Conservation (phyloP, 257 asterid species). For the Nicotiana sylvestris region DNA sequence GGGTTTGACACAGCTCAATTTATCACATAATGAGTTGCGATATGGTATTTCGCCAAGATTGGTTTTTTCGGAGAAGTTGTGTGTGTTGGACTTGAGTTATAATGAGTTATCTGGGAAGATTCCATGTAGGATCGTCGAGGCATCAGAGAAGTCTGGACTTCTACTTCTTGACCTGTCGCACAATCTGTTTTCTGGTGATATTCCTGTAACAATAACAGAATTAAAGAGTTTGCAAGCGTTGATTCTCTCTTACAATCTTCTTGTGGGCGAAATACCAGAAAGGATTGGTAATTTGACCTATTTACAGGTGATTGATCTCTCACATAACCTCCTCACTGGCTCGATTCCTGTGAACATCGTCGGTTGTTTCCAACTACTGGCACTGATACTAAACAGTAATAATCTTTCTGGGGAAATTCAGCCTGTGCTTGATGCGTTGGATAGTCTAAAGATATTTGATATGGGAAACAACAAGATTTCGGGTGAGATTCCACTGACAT, state of each 20-base stretch:
- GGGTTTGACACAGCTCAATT: slow-evolving; percentile 55
- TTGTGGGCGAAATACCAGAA: slow-evolving; percentile 74
- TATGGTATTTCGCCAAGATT: slow-evolving; percentile 85
- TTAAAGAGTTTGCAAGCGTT: slow-evolving; percentile 80
- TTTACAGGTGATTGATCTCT: slow-evolving; percentile 84
- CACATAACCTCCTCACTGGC: slow-evolving; percentile 70
- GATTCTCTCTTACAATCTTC: slow-evolving; percentile 66
- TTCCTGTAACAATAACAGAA: slow-evolving; percentile 63
- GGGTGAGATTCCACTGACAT: slow-evolving; percentile 90
- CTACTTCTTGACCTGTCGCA: slow-evolving; percentile 70
- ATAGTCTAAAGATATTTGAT: slow-evolving; percentile 68
- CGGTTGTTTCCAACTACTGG: slow-evolving; percentile 86
- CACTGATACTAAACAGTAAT: slow-evolving; percentile 63
- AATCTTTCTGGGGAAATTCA: slow-evolving; percentile 87
- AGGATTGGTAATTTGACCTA: slow-evolving; percentile 85
- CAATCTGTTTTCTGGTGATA: slow-evolving; percentile 64
- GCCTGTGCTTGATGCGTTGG: slow-evolving; percentile 95
- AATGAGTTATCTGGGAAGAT: slow-evolving; percentile 63
- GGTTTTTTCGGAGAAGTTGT: slow-evolving; percentile 54
- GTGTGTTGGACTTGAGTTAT: slow-evolving; percentile 76
- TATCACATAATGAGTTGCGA: slow-evolving; percentile 58
- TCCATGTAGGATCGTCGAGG: slow-evolving; percentile 44
- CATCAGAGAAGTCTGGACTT: slow-evolving; percentile 61
- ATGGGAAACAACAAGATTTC: slow-evolving; percentile 67
- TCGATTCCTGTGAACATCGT: slow-evolving; percentile 75